phyloP scores from a whole-genome alignment of 495 filamentous ascomycete species.

The Polyplosphaeria fusca region DNA sequence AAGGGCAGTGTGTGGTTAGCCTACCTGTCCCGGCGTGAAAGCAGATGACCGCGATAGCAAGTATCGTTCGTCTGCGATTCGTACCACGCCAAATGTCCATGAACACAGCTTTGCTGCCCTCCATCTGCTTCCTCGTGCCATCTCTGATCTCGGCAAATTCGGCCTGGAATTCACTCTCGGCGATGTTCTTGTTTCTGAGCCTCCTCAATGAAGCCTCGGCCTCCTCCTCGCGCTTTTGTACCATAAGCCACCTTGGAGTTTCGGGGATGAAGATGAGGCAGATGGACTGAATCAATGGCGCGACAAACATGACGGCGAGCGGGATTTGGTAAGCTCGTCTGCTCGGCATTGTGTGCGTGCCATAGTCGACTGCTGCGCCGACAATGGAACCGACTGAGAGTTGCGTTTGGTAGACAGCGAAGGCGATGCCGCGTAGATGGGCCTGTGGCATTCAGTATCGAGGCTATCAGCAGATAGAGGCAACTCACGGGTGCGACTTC shows the following conservation, averaged over 20 bases:
- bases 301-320: not conserved
- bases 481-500: slow-evolving; percentile 9
- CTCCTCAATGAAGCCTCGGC: slow-evolving; percentile 1
- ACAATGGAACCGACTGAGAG: slow-evolving; percentile 11
- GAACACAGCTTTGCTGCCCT: slow-evolving; percentile 16
- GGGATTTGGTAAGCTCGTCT: slow-evolving; percentile 9
- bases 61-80: slow-evolving; percentile 1
- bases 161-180: slow-evolving; percentile 11
- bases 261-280: slow-evolving; percentile 5
- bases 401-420: slow-evolving; percentile 15
- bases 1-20: not conserved
- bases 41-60: slow-evolving; percentile 10
- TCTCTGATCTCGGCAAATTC: slow-evolving; percentile 13
- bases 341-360: slow-evolving; percentile 3
- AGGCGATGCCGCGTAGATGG: slow-evolving; percentile 17
- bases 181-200: slow-evolving; percentile 8
- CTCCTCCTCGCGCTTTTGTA: slow-evolving; percentile 9
- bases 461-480: no score
- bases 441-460: no score
- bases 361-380: slow-evolving; percentile 9
- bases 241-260: slow-evolving; percentile 10
- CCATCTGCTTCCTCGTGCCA: slow-evolving; percentile 6
- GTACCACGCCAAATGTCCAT: slow-evolving; percentile 20
- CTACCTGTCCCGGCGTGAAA: slow-evolving; percentile 11
- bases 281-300: not conserved